Evolutionary conservation across 1,284 basidiomycete species (phyloP), one percentile per base, ranked within the genome.

Genomic region (Wallemia mellicola): DNA sequence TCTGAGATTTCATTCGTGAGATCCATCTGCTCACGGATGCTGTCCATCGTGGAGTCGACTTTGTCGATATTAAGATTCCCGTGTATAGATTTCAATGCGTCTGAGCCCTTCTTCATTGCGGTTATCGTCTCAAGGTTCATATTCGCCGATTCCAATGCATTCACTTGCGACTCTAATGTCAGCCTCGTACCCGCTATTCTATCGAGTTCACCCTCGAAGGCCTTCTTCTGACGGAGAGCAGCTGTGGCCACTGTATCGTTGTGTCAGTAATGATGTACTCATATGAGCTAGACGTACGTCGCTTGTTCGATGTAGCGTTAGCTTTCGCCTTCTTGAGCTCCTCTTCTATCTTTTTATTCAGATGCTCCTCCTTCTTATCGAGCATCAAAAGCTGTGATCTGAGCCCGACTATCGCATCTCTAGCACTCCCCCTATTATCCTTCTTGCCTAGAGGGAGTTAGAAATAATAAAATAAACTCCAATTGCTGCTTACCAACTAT

Each of bases 321-420:
- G 83, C 80, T 70, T 79, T 83, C 26, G 94, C 94, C 73, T 89
- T 94, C 75, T 80, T 81, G 66, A 80, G 67, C 69, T 96, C 92
- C 63, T 95, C 89, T 54, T 94, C 88, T 65, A 98, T 88, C 81
- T 94, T 91, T 77, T 86, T 89, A 75, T 85, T 82, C 64, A 96
- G 74, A 71, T 86, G 77, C 71, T 96, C 91, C 74, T 98, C 94
- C 76, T 95, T 95, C 86, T 96, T 99, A 77, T 96, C 89, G 65
- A 98, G 81, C 80, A 95, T 84, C 71, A 91, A 79, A 63, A 91
- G 76, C 69, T 89, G 84, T 71, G 87, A 81, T 66, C 88, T 78
- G 65, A 92, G 75, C 28, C 73, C 76, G 62, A 92, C 83, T 69
- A 92, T 92, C 57, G 88, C 83, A 68, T 88, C 83, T 65, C 86